phyloP scores from a whole-genome alignment of 225 moss, liverwort and hornwort species.

The Anthoceros angustus region DNA sequence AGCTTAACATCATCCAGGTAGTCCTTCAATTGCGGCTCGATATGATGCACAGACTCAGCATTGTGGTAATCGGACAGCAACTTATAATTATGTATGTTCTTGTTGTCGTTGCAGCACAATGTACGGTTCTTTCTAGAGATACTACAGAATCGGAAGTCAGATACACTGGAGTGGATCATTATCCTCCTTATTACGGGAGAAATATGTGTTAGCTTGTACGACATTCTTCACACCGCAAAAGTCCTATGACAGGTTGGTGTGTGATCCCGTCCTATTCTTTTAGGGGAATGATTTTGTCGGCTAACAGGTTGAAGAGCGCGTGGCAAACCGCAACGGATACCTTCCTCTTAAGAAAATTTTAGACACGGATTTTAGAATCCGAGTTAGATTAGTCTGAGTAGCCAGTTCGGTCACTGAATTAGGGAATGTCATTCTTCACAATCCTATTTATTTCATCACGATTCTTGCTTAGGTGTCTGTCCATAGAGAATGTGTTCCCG shows the following conservation, averaged over 20 bases:
- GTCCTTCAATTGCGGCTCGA: constrained; percentile 1
- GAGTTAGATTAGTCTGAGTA: no score
- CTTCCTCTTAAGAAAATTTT: no score
- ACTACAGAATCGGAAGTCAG: constrained; percentile 88
- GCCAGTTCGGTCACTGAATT: no score
- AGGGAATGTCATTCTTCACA: no score
- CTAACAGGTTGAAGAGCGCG: no score
- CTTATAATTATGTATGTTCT: neutral
- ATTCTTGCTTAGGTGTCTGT: no score
- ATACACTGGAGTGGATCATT: constrained; percentile 96
- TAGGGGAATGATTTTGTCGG: no score
- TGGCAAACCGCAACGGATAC: no score
- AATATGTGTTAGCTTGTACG: constrained; percentile 81
- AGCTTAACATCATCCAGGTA: constrained; percentile 95
- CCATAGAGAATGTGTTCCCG: no score
- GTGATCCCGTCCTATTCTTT: no score
- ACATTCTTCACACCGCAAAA: constrained; percentile 53
- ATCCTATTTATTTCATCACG: no score
- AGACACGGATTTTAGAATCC: no score
- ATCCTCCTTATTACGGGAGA: constrained; percentile 96
- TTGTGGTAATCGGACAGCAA: neutral
- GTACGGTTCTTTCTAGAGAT: constrained; percentile 93
- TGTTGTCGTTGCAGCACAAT: constrained; percentile 52
- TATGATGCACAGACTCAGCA: neutral
- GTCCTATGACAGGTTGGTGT: neutral